Evolutionary conservation across 2,329 filamentous ascomycete genomes (phyloP).

Genomic region (Rutstroemia sp.): DNA sequence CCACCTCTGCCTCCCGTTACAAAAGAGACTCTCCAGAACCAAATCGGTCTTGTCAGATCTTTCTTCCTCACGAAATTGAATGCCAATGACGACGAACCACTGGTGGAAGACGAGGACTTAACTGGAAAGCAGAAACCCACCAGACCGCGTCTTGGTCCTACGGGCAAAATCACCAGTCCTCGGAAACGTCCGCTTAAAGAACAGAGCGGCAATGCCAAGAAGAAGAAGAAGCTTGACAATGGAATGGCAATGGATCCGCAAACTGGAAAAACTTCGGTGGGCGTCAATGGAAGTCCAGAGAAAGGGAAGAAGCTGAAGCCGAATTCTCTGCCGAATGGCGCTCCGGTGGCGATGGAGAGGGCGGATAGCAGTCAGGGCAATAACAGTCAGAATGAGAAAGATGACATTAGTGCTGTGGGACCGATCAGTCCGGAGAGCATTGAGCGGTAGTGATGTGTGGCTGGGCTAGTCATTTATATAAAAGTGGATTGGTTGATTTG

Average conservation of each 20-base stretch:
- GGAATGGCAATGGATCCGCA: constrained; percentile 29
- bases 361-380: constrained; percentile 48
- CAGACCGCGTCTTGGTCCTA: constrained; percentile 56
- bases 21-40: constrained; percentile 64
- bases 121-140: constrained; percentile 76
- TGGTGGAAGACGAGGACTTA: constrained; percentile 91
- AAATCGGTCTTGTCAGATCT: constrained; percentile 82
- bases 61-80: constrained; percentile 89
- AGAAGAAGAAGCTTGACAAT: constrained; percentile 73
- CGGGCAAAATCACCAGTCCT: constrained; percentile 79
- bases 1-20: constrained; percentile 70
- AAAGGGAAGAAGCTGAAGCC: constrained; percentile 47
- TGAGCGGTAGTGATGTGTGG: background rate
- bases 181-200: constrained; percentile 77
- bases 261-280: constrained; percentile 19
- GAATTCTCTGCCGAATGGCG: constrained; percentile 18
- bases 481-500: background rate
- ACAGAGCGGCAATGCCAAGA: constrained; percentile 76
- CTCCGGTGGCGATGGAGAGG: constrained; percentile 45
- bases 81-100: constrained; percentile 70
- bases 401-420: constrained; percentile 60
- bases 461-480: background rate
- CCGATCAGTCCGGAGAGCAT: constrained; percentile 79
- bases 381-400: constrained; percentile 51
- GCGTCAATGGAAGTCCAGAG: constrained; percentile 32